Conservation (phyloP, 2,329 filamentous ascomycete genomes). For the Cordyceps sp. region DNA sequence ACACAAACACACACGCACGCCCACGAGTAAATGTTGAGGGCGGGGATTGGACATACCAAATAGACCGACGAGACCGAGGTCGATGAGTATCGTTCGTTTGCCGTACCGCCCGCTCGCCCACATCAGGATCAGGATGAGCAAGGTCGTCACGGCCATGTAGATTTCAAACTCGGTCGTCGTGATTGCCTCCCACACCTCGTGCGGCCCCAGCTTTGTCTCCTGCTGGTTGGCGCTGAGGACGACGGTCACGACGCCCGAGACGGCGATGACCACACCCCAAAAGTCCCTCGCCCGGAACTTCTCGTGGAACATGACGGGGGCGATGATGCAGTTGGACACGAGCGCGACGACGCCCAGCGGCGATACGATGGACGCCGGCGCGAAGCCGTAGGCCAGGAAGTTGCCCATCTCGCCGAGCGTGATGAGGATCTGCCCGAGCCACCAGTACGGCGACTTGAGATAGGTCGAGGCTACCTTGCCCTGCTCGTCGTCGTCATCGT, state of each 20-base stretch:
- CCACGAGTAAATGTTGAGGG: neutral
- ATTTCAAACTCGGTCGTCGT: slow-evolving; percentile 79
- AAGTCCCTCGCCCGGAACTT: slow-evolving; percentile 71
- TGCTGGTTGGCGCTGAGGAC: slow-evolving; percentile 80
- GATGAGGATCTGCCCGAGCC: slow-evolving; percentile 86
- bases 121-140: slow-evolving; percentile 61
- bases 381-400: slow-evolving; percentile 94
- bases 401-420: slow-evolving; percentile 87
- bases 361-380: slow-evolving; percentile 91
- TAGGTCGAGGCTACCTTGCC: slow-evolving; percentile 47
- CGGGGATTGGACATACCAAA: slow-evolving; percentile 49
- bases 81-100: slow-evolving; percentile 74
- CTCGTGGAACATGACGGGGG: slow-evolving; percentile 86
- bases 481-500: slow-evolving; percentile 10
- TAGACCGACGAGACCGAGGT: slow-evolving; percentile 79
- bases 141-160: slow-evolving; percentile 63
- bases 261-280: slow-evolving; percentile 73
- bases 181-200: slow-evolving; percentile 81
- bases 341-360: slow-evolving; percentile 92
- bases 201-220: slow-evolving; percentile 79
- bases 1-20: too few relatives aligned
- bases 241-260: slow-evolving; percentile 78
- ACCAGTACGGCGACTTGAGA: slow-evolving; percentile 88
- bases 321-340: slow-evolving; percentile 93
- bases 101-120: slow-evolving; percentile 73